Conservation (phyloP, 2,329 filamentous ascomycete species). For the Scedosporium minutisporum region DNA sequence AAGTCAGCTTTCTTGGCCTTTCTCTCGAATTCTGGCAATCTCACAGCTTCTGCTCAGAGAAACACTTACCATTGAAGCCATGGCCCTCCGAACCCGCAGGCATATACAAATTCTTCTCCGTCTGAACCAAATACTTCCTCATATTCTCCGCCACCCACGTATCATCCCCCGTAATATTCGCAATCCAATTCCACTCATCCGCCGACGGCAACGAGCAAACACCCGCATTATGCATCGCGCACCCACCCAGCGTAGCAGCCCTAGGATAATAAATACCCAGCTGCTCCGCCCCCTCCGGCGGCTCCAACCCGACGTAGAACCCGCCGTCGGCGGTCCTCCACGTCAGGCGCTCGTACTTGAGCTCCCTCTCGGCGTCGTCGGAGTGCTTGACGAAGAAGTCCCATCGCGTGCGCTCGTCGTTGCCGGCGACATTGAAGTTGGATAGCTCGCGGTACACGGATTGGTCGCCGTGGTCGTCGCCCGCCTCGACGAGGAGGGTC, state of each 20-base stretch:
- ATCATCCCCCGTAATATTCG: conserved; percentile 35
- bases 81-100: conserved; percentile 29
- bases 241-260: conserved; percentile 16
- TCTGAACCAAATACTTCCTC: conserved; percentile 34
- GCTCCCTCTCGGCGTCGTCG: conserved; percentile 36
- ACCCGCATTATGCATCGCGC: conserved; percentile 37
- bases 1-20: neutral
- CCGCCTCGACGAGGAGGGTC: conserved; percentile 52
- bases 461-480: conserved; percentile 43
- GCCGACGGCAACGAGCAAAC: conserved; percentile 37
- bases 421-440: conserved; percentile 37
- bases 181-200: conserved; percentile 38
- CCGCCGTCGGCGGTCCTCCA: conserved; percentile 12
- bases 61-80: conserved; percentile 30
- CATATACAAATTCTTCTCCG: conserved; percentile 31
- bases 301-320: conserved; percentile 11
- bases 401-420: conserved; percentile 43
- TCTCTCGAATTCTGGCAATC: no score
- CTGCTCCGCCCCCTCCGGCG: conserved; percentile 16
- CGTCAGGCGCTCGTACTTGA: conserved; percentile 19
- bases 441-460: conserved; percentile 35
- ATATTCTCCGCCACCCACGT: conserved; percentile 39
- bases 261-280: conserved; percentile 19
- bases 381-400: conserved; percentile 52
- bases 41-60: no score